Base-by-base conservation (phyloP, 1,284 basidiomycete species). In the Inonotus obliquus region DNA sequence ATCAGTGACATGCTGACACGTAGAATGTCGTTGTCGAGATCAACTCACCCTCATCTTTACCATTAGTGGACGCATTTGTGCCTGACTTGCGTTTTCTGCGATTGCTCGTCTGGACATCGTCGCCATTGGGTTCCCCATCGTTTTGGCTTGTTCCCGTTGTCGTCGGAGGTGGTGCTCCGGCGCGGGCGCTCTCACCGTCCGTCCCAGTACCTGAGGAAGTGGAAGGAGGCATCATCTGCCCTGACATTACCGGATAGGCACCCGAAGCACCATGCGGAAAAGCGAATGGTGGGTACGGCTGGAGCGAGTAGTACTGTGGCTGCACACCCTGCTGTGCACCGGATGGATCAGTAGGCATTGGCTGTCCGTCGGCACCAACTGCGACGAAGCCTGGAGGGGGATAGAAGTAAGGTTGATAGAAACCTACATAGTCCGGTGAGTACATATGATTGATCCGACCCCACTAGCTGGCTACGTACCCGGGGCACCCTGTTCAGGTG, bases 321-420 rank as follows among this genome's bases (percentile, higher is more conserved):
- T 63, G 61, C 56, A 59, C 59, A 2, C 56, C 61, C 48, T 48
- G 61, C 35, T 63, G 61, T 9, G 44, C 57, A 19, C 49, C 48
- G n/a, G 57, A 23, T 23, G 55, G 52, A 41, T 63, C 57, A 35
- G n/a, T 39, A 13, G 61, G 63, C 17, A 61, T n/a, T 35, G 63
- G 63, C 21, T 64, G 63, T n/a, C 63, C 63, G 32, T 64, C 63
- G 27, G 63, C 59, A 5, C 63, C 63, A 10, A 64, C 38, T 10
- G 63, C 37, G n/a, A 64, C 59, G 39, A 64, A 53, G n/a, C 63
- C 59, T 17, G 55, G 54, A 27, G 62, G 59, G 2, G 63, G 63
- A 44, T 64, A 64, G 25, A 64, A 64, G 49, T 64, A 64, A 9
- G 59, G 54, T 14, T 56, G 59, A 39, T 64, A 64, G 19, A 60